phyloP scores from a whole-genome alignment of 2,329 filamentous ascomycete species.

The Herpotrichia juniperi region DNA sequence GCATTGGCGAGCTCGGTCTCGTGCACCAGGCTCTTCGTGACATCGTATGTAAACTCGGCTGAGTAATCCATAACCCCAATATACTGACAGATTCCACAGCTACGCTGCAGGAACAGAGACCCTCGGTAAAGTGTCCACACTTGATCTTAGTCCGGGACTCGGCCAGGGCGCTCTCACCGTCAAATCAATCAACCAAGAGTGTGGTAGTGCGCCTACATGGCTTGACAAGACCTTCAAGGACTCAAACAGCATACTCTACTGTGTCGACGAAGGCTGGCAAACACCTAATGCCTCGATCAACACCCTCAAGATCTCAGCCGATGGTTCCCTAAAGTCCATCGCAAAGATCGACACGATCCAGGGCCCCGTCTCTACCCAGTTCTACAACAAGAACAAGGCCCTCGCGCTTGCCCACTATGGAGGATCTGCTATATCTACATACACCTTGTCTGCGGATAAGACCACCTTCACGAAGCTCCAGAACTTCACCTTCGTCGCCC shows the following conservation, averaged over 20 bases:
- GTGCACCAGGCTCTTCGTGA: slow-evolving; percentile 47
- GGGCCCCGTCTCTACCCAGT: slow-evolving; percentile 49
- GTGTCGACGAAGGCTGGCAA: slow-evolving; percentile 63
- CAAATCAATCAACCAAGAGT: slow-evolving; percentile 54
- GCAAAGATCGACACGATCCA: slow-evolving; percentile 41
- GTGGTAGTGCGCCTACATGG: slow-evolving; percentile 65
- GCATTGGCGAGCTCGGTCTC: slow-evolving; percentile 22
- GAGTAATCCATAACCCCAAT: no score
- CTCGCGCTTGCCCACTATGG: slow-evolving; percentile 52
- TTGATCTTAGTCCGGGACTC: slow-evolving; percentile 39
- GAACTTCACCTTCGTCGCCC: slow-evolving; percentile 47
- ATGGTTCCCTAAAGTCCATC: slow-evolving; percentile 47
- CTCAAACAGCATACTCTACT: slow-evolving; percentile 60
- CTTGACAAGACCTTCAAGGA: slow-evolving; percentile 54
- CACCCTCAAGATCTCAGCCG: slow-evolving; percentile 32
- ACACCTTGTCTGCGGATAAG: slow-evolving; percentile 18
- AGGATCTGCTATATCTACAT: slow-evolving; percentile 47
- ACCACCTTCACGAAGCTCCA: slow-evolving; percentile 36
- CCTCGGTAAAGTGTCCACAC: slow-evolving; percentile 49
- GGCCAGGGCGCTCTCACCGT: slow-evolving; percentile 45
- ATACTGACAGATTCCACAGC: no score
- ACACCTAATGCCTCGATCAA: slow-evolving; percentile 56
- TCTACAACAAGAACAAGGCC: slow-evolving; percentile 48
- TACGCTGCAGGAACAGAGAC: slow-evolving; percentile 16
- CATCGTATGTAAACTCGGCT: no score